Evolutionary conservation across 106 monocot genomes (phyloP).

Genomic region (Cymbidium sinense): DNA sequence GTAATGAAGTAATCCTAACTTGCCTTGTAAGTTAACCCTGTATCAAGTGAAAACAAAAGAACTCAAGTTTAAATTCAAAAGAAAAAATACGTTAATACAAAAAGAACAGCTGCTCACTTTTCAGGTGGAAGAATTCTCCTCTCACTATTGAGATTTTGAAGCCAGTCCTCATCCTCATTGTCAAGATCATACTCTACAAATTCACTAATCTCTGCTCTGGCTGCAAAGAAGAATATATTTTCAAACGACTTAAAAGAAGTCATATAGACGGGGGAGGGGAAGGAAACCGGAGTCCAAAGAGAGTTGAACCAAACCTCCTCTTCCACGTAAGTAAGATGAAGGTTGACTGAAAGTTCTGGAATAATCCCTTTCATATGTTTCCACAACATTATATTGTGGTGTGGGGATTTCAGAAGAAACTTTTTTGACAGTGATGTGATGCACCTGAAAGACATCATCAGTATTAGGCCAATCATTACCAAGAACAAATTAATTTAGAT

Average conservation of each 20-base stretch:
- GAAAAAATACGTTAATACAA: background rate
- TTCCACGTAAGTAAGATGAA: slow-evolving; percentile 82
- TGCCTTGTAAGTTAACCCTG: background rate
- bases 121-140: slow-evolving; percentile 69
- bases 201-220: slow-evolving; percentile 87
- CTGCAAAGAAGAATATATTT: slow-evolving; percentile 32
- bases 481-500: background rate
- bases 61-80: background rate
- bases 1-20: background rate
- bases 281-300: background rate
- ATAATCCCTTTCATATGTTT: slow-evolving; percentile 96
- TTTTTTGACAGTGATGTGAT: slow-evolving; percentile 41
- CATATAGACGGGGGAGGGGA: background rate
- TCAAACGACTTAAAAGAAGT: background rate
- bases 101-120: slow-evolving; percentile 41
- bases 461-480: background rate
- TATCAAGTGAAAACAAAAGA: background rate
- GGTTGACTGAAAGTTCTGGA: slow-evolving; percentile 72
- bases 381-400: slow-evolving; percentile 72
- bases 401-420: slow-evolving; percentile 80
- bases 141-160: slow-evolving; percentile 78
- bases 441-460: slow-evolving; percentile 29
- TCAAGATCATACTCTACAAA: slow-evolving; percentile 98
- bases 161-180: slow-evolving; percentile 96
- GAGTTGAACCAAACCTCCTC: slow-evolving; percentile 67